Evolutionary conservation across 345 rosid species (phyloP), one percentile per base, ranked within the genome.

Genomic region (Mangifera indica): DNA sequence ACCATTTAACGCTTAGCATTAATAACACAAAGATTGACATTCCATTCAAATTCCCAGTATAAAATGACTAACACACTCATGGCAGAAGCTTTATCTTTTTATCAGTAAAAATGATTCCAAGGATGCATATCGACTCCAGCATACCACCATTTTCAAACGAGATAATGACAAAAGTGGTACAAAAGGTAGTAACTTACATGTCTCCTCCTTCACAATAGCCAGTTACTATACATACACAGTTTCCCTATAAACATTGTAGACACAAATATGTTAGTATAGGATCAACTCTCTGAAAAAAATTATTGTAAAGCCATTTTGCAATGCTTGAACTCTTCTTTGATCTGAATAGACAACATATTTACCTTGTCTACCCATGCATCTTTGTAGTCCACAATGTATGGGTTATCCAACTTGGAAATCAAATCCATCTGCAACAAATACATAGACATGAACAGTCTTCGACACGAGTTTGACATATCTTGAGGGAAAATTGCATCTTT

Each of bases 281-380:
- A 29, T 55, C 54, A 20, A 69, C 12, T 29, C 32, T 29, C 3
- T 29, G 1, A 29, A 29, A 29, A 29, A 29, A 29, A 29, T 1
- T 0, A 17, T 18, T 0, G 18, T 5, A 8, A 29, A 49, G 37
- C 66, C 51, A 60, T 55, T 57, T 5, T 20, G 2, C 53, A 44
- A 40, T 21, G 25, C 51, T 20, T 14, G 10, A 25, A 11, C 52
- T 69, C 51, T 55, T 4, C 10, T 6, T 60, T 44, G 22, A 70
- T 32, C 51, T 11, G 37, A 46, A 53, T n/a, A 65, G 69, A 61
- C 49, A 21, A 40, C 15, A 67, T 63, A 20, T 72, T 69, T 80
- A 95, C 98, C 94, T 95, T 84, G 72, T 89, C 99, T 77, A 88
- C 93, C 99, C 97, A 95, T 70, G 97, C 87, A 87, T 95, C 98